These are phyloP conservation scores for Dalbergia cultrata DNA, from an alignment of 306 rosid species.

Conservation along the genomic window DNA sequence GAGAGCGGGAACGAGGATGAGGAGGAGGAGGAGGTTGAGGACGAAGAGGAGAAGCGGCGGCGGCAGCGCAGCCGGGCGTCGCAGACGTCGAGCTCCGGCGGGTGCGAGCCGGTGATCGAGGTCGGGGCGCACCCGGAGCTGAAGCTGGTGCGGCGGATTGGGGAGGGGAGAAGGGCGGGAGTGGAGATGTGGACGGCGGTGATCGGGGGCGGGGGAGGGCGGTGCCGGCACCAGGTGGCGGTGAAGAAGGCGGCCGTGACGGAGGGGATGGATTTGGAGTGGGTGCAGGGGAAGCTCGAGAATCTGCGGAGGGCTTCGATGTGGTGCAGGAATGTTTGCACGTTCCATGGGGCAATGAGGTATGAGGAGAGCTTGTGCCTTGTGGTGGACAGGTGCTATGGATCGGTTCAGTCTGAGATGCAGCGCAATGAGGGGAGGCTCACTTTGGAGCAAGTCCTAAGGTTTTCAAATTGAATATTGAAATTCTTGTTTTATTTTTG, in stretches of 20 bases:
- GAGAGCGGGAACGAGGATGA: conserved; percentile 49
- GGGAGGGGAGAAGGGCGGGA: conserved; percentile 82
- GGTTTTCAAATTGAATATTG: conserved; percentile 56
- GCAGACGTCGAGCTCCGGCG: conserved; percentile 72
- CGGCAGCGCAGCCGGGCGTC: conserved; percentile 71
- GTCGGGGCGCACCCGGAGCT: conserved; percentile 83
- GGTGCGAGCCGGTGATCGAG: conserved; percentile 92
- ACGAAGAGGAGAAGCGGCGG: conserved; percentile 51
- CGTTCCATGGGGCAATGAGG: conserved; percentile 88
- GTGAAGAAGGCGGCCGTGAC: conserved; percentile 77
- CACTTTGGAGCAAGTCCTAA: conserved; percentile 96
- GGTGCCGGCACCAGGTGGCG: conserved; percentile 83
- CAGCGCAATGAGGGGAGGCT: conserved; percentile 92
- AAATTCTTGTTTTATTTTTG: not conserved
- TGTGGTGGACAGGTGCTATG: conserved; percentile 85
- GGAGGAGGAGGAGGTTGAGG: conserved; percentile 49
- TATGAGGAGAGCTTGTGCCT: conserved; percentile 84
- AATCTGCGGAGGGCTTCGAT: conserved; percentile 87
- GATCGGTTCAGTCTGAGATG: conserved; percentile 97
- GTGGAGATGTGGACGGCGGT: conserved; percentile 89
- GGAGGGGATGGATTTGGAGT: conserved; percentile 81
- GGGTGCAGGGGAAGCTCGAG: conserved; percentile 85
- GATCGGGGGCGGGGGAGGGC: conserved; percentile 57
- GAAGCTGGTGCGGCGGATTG: conserved; percentile 75
- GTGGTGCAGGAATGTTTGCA: conserved; percentile 99